These are phyloP conservation scores for Vicia villosa DNA, from an alignment of 306 rosid species.

Conservation along the genomic window DNA sequence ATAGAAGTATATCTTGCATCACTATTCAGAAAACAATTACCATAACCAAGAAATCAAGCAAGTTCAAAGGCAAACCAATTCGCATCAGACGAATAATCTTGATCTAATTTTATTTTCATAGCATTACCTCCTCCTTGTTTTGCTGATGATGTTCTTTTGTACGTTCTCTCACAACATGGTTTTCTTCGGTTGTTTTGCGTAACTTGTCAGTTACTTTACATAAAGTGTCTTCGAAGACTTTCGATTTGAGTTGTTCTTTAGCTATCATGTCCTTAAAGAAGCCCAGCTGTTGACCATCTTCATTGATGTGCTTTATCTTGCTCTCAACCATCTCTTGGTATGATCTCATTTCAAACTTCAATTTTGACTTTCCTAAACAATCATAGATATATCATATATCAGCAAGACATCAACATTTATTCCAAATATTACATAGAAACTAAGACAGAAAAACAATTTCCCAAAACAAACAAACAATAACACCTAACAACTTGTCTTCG, in stretches of 20 bases:
- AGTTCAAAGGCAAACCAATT: slow-evolving; percentile 6
- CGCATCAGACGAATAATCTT: slow-evolving; percentile 5
- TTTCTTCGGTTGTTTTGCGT: slow-evolving; percentile 42
- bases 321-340: slow-evolving; percentile 56
- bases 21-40: background rate
- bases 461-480: slow-evolving; percentile 4
- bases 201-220: slow-evolving; percentile 45
- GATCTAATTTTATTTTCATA: slow-evolving; percentile 3
- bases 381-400: slow-evolving; percentile 7
- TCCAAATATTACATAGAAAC: slow-evolving; percentile 1
- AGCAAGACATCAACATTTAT: background rate
- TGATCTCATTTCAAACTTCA: slow-evolving; percentile 52
- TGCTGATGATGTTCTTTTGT: slow-evolving; percentile 43
- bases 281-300: slow-evolving; percentile 45
- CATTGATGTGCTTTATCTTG: slow-evolving; percentile 46
- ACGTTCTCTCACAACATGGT: slow-evolving; percentile 43
- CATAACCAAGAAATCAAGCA: slow-evolving; percentile 11
- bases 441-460: background rate
- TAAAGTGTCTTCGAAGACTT: slow-evolving; percentile 39
- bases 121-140: slow-evolving; percentile 55
- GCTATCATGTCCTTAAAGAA: slow-evolving; percentile 42
- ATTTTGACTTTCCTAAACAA: slow-evolving; percentile 39
- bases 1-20: background rate
- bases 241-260: slow-evolving; percentile 44
- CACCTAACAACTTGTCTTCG: background rate